These are phyloP conservation scores for Lumnitzera littorea DNA, from an alignment of 345 rosid genomes.

Conservation along the genomic window DNA sequence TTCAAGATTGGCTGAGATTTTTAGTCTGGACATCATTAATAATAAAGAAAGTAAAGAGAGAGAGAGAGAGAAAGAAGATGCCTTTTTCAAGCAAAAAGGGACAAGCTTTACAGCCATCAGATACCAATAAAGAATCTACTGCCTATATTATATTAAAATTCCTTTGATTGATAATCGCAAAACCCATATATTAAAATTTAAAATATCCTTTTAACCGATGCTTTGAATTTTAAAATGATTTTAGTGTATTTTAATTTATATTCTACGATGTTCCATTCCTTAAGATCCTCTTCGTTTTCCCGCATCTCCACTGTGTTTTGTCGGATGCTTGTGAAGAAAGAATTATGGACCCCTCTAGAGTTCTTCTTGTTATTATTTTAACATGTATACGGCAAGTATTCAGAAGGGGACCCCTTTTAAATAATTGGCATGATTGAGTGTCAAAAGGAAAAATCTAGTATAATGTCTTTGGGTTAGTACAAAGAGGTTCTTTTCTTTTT, in stretches of 20 bases:
- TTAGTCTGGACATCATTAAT: neutral
- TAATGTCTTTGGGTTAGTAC: no score
- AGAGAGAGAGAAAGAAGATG: neutral
- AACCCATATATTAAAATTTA: neutral
- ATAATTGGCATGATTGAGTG: no score
- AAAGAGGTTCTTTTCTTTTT: no score
- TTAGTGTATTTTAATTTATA: neutral
- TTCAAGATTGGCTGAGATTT: slow-evolving; percentile 4
- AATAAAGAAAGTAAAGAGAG: neutral
- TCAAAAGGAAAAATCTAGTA: no score
- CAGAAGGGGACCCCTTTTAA: no score
- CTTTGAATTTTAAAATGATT: neutral
- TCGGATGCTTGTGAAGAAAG: slow-evolving; percentile 30
- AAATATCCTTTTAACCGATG: neutral
- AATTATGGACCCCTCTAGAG: slow-evolving; percentile 4
- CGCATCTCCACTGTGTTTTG: slow-evolving; percentile 37
- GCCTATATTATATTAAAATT: neutral
- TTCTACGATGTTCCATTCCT: slow-evolving; percentile 11
- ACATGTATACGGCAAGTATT: no score
- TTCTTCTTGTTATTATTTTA: no score
- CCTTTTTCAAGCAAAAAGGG: slow-evolving; percentile 12
- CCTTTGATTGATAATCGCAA: no score
- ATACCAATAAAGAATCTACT: slow-evolving; percentile 20
- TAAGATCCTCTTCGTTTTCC: slow-evolving; percentile 34
- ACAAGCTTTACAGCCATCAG: slow-evolving; percentile 38